Percentiles rank a stretch among this genome's conserved stretches.
phyloP scores from a whole-genome alignment of 805 yeast genomes.

The Candida sakaeoensis region DNA sequence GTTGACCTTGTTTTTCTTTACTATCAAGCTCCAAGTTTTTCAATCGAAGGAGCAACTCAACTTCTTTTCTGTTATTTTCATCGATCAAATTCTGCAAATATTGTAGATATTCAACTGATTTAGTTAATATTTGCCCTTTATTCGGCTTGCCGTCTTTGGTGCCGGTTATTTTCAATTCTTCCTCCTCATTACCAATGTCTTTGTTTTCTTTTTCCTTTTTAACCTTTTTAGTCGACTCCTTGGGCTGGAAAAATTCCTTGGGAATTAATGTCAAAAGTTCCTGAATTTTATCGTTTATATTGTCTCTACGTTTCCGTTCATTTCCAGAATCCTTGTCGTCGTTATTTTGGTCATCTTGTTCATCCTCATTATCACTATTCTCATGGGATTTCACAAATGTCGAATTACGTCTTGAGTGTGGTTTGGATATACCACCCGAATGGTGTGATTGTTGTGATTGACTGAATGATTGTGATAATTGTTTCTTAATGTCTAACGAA shows the following conservation, averaged over 20 bases:
- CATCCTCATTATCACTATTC: slow-evolving; percentile 18
- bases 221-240: slow-evolving; percentile 8
- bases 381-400: slow-evolving; percentile 20
- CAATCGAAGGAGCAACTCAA: slow-evolving; percentile 61
- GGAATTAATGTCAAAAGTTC: slow-evolving; percentile 39
- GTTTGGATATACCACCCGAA: slow-evolving; percentile 35
- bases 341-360: slow-evolving; percentile 20
- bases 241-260: slow-evolving; percentile 28
- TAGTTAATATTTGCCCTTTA: slow-evolving; percentile 76
- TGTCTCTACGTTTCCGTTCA: slow-evolving; percentile 41
- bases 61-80: slow-evolving; percentile 72
- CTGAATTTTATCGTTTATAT: slow-evolving; percentile 43
- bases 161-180: slow-evolving; percentile 39
- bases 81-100: slow-evolving; percentile 70
- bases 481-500: slow-evolving; percentile 37
- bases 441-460: slow-evolving; percentile 11
- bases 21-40: slow-evolving; percentile 45
- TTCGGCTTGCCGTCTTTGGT: slow-evolving; percentile 83
- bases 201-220: slow-evolving; percentile 11
- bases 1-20: slow-evolving; percentile 22
- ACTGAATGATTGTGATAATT: slow-evolving; percentile 35
- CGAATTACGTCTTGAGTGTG: slow-evolving; percentile 36
- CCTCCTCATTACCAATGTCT: slow-evolving; percentile 16
- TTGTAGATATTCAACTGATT: slow-evolving; percentile 70
- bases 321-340: slow-evolving; percentile 33